Conservation (phyloP, 352 stramenopile species). For the Globisporangium ultimum region DNA sequence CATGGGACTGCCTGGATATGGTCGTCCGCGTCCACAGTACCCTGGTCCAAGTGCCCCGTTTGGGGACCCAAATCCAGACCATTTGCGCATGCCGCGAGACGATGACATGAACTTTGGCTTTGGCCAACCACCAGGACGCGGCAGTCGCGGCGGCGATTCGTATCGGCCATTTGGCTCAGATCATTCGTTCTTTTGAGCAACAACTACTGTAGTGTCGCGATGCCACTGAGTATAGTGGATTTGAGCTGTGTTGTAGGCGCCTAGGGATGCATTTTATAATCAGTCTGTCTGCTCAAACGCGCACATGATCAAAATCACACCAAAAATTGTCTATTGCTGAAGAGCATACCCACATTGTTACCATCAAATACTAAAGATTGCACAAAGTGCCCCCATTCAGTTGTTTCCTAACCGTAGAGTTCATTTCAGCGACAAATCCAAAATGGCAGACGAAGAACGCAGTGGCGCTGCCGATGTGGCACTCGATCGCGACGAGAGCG, state of each 20-base stretch:
- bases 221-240: too few species aligned
- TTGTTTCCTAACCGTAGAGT: too few species aligned
- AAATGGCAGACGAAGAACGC: too few species aligned
- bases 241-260: background rate
- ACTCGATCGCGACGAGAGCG: too few species aligned
- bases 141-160: conserved; percentile 24
- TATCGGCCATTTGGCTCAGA: conserved; percentile 58
- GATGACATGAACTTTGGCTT: conserved; percentile 56
- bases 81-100: conserved; percentile 69
- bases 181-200: conserved; percentile 53
- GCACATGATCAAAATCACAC: too few species aligned
- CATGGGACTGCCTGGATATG: conserved; percentile 39
- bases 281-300: too few species aligned
- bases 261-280: background rate
- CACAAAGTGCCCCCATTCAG: too few species aligned
- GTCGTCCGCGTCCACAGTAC: conserved; percentile 22
- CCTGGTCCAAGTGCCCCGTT: conserved; percentile 63
- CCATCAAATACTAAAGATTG: too few species aligned
- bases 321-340: too few species aligned
- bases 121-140: conserved; percentile 23
- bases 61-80: conserved; percentile 70
- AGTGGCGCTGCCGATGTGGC: too few species aligned
- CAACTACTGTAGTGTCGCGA: background rate
- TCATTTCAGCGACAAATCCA: too few species aligned
- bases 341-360: too few species aligned